Base-by-base conservation (phyloP, 345 rosid species). In the Sisymbrium altissimum region DNA sequence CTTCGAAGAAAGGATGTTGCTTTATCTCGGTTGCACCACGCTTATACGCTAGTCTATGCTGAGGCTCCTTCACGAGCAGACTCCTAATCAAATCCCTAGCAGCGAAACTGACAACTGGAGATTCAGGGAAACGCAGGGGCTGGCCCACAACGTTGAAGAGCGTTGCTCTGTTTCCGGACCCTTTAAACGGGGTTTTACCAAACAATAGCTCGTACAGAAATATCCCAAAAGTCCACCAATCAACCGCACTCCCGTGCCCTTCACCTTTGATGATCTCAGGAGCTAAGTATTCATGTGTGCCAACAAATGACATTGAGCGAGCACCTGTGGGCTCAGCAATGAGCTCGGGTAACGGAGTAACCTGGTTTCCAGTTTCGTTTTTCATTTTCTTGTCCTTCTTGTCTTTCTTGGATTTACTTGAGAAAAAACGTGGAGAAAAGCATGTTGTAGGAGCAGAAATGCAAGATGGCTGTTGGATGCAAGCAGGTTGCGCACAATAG, bases 141-240 rank as follows among this genome's bases (percentile, higher is more conserved):
- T 88, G 92, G 18, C 90, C 95, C 27, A 87, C 92, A 15, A 87
- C 92, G 23, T 90, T 86, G 77, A 87, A 86, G 41, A 91, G 81
- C 15, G 97, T 91, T 9, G 97, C 90, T 39, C 89, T 83, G 56
- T 88, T 90, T 29, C 83, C 97, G 1, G 97, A 87, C 30, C 94
- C 97, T 61, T 90, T 90, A 57, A 90, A 90, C 10, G 96, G 96
- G 40, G 94, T 90, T 75, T 86, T 90, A 71, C 96, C 96, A 33
- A 85, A 87, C 81, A 90, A 65, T 25, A 88, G 85, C 81, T 90
- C 94, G n/a, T 88, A 86, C 8, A 88, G 75, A 70, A 90, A 88
- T 72, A 87, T 90, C 41, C 97, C 94, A 7, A 87, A 88, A 49
- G 92, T 88, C 92, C 97, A 90, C 94, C 97, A 90, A 64, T 88